Evolutionary conservation across 768 basidiomycete genomes (phyloP), one percentile per base, ranked within the genome.

Genomic region (Auricularia cornea): DNA sequence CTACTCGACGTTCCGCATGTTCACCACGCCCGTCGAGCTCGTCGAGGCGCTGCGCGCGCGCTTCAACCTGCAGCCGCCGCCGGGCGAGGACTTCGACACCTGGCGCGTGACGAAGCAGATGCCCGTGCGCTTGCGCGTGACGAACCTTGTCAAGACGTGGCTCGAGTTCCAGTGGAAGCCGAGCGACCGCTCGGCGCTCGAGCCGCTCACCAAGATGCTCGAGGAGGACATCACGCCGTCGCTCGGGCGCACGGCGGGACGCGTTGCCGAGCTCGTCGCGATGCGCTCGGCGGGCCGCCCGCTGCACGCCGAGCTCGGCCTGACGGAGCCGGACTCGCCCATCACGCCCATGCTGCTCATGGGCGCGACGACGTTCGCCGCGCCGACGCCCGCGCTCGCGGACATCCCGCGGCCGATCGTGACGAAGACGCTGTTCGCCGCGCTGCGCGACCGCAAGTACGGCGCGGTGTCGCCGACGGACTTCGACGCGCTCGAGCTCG

Each of bases 61-160:
- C 23, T 98, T 93, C 74, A 90, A 95, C 69, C 78, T 95, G 54
- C 77, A 84, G 41, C 87, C 90, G 3, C 86, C 90, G 1, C 73
- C 86, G 40, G 78, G 84, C 3, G 79, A 81, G 38, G 86, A 89
- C 51, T 68, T 85, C 14, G 81, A 82, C 30, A 66, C 88, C 8
- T 98, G 95, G 94, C 84, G 90, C 69, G 88, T 93, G 68, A 80
- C 82, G 60, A 98, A 97, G 76, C 90, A 89, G 26, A 83, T 92
- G 3, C 94, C 96, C 6, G 88, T 98, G 44, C 89, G 96, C 48
- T 76, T 98, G 62, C 84, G 97, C 33, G 88, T 98, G 41, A 89
- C 90, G 54, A 96, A 96, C 72, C 87, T 98, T 71, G 83, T 98
- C 77, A 98, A 95, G 79, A 81, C 82, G 12, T 99, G 97, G 97